These are phyloP conservation scores for Aspergillus jensenii DNA, from an alignment of 2,329 filamentous ascomycete species.

Conservation along the genomic window DNA sequence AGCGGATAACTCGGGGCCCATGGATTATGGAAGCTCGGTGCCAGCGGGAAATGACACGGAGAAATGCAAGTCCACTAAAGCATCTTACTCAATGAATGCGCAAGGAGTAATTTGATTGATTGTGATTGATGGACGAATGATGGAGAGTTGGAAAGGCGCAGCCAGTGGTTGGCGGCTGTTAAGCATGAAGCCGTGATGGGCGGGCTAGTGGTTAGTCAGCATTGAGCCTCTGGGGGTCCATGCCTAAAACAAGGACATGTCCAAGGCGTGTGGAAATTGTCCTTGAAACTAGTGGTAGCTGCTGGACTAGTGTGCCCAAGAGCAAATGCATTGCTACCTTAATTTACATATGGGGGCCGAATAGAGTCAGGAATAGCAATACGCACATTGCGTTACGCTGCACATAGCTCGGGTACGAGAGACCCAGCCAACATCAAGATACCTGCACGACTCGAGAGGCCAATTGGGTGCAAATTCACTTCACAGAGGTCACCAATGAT, in stretches of 20 bases:
- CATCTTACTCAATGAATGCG: slow-evolving; percentile 6
- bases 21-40: slow-evolving; percentile 1
- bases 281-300: neutral
- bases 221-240: neutral
- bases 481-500: neutral
- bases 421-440: neutral
- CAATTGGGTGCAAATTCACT: neutral
- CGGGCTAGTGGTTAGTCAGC: slow-evolving; percentile 9
- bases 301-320: neutral
- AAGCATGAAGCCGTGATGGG: neutral
- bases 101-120: slow-evolving; percentile 1
- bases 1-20: slow-evolving; percentile 8
- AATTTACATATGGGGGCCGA: neutral
- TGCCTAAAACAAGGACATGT: neutral
- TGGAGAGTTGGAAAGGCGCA: neutral
- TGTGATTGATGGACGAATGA: slow-evolving; percentile 8
- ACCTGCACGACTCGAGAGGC: neutral
- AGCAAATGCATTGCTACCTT: neutral
- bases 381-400: neutral
- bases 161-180: slow-evolving; percentile 5
- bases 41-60: slow-evolving; percentile 3
- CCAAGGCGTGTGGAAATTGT: neutral
- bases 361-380: neutral
- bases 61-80: slow-evolving; percentile 8
- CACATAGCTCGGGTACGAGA: neutral